Conservation (phyloP, 2,329 filamentous ascomycete genomes). For the Talaromyces sp. region DNA sequence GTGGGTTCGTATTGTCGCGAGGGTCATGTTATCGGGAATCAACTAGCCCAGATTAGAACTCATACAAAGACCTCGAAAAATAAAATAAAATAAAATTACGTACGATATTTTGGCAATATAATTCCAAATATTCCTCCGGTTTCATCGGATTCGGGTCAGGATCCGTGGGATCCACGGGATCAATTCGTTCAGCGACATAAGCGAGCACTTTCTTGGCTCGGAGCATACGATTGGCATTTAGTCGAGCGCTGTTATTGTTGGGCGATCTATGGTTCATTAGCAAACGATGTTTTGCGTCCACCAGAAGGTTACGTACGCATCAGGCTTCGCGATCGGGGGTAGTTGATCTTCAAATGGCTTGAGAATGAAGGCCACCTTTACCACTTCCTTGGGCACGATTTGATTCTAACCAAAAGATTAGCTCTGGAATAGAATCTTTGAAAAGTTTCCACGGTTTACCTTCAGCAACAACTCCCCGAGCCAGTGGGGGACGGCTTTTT, state of each 20-base stretch:
- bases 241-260: slow-evolving; percentile 65
- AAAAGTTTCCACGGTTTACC: slow-evolving; percentile 36
- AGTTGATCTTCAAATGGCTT: slow-evolving; percentile 72
- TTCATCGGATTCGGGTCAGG: slow-evolving; percentile 56
- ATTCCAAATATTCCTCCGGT: slow-evolving; percentile 88
- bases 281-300: neutral
- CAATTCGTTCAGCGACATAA: slow-evolving; percentile 89
- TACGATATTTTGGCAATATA: slow-evolving; percentile 92
- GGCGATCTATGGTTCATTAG: slow-evolving; percentile 12
- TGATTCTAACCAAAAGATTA: slow-evolving; percentile 53
- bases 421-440: slow-evolving; percentile 1
- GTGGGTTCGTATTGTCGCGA: slow-evolving; percentile 87
- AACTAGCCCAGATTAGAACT: slow-evolving; percentile 17
- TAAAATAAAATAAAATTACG: slow-evolving; percentile 28
- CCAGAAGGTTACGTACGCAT: slow-evolving; percentile 50
- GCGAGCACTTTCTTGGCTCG: slow-evolving; percentile 88
- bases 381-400: slow-evolving; percentile 78
- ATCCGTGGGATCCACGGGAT: slow-evolving; percentile 57
- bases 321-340: slow-evolving; percentile 65
- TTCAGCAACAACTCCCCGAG: slow-evolving; percentile 77
- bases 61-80: neutral
- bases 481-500: slow-evolving; percentile 86
- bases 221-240: slow-evolving; percentile 96
- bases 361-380: slow-evolving; percentile 92
- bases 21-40: slow-evolving; percentile 74